Evolutionary conservation across 225 moss, liverwort and hornwort species (phyloP).

Genomic region (Marchantia paleacea): DNA sequence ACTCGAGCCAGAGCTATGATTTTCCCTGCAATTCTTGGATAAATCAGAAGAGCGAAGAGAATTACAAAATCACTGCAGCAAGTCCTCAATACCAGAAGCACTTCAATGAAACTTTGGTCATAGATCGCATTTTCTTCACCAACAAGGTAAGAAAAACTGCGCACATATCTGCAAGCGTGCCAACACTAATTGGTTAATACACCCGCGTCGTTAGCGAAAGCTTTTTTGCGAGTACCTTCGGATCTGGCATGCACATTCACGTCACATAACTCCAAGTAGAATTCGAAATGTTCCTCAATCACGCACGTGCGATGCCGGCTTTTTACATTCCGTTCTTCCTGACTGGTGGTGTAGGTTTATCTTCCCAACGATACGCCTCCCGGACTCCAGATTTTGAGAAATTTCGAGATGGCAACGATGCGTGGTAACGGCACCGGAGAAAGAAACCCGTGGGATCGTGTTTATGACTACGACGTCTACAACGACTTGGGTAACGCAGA

Average conservation of each 20-base stretch:
- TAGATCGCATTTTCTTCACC: conserved; percentile 47
- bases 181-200: neutral
- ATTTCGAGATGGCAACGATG: conserved; percentile 38
- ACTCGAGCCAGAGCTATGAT: neutral
- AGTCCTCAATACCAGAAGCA: neutral
- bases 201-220: neutral
- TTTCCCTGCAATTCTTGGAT: conserved; percentile 25
- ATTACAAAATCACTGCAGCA: neutral
- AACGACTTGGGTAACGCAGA: conserved; percentile 48
- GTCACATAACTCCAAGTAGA: no score
- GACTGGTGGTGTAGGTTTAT: conserved; percentile 36
- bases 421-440: conserved; percentile 55
- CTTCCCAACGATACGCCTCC: conserved; percentile 60
- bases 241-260: no score
- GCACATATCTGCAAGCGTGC: no score
- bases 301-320: no score
- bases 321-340: neutral
- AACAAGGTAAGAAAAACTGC: conserved; percentile 43
- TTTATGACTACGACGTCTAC: conserved; percentile 65
- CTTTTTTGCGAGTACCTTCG: no score
- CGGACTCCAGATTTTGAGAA: conserved; percentile 39
- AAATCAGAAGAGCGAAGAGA: neutral
- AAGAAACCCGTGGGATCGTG: conserved; percentile 48
- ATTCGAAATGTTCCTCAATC: no score
- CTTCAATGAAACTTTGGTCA: conserved; percentile 31